Evolutionary conservation across 2,329 filamentous ascomycete genomes (phyloP).

Genomic region (Alternaria infectoria): DNA sequence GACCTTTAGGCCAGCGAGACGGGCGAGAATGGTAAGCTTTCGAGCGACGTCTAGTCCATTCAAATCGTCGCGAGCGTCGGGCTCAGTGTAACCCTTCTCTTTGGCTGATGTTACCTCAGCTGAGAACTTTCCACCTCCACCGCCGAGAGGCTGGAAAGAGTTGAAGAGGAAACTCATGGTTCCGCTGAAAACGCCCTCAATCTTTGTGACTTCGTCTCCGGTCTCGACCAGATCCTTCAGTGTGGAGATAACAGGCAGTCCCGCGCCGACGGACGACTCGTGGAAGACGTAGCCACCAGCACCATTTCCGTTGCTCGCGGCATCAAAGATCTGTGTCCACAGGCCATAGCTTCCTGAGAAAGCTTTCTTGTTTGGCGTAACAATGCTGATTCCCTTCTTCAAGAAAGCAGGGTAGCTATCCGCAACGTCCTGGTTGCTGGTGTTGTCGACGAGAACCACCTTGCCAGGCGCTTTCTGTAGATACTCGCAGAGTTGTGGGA

Average conservation of each 20-base stretch:
- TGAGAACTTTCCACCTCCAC: constrained; percentile 81
- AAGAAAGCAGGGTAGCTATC: constrained; percentile 83
- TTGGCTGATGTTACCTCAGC: constrained; percentile 92
- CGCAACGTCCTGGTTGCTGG: constrained; percentile 85
- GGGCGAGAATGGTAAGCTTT: constrained; percentile 92
- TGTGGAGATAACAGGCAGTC: constrained; percentile 90
- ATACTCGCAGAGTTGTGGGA: constrained; percentile 76
- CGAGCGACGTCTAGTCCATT: constrained; percentile 92
- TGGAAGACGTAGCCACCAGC: constrained; percentile 82
- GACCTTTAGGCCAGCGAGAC: constrained; percentile 80
- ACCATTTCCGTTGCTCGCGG: constrained; percentile 70
- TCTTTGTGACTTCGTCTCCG: constrained; percentile 87
- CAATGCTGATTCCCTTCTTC: constrained; percentile 81
- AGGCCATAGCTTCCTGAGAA: constrained; percentile 82
- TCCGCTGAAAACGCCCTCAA: constrained; percentile 96
- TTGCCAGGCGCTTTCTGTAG: constrained; percentile 78
- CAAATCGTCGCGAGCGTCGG: constrained; percentile 83
- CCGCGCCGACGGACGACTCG: constrained; percentile 92
- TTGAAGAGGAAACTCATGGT: constrained; percentile 99
- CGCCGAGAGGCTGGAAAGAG: constrained; percentile 84
- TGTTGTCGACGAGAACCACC: constrained; percentile 92
- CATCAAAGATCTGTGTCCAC: constrained; percentile 85
- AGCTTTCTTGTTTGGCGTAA: constrained; percentile 98
- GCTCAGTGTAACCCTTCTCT: constrained; percentile 89
- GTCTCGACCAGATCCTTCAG: constrained; percentile 94